Evolutionary conservation across 305 asterid genomes (phyloP), one percentile per base, ranked within the genome.

Genomic region (Plantago lanceolata): DNA sequence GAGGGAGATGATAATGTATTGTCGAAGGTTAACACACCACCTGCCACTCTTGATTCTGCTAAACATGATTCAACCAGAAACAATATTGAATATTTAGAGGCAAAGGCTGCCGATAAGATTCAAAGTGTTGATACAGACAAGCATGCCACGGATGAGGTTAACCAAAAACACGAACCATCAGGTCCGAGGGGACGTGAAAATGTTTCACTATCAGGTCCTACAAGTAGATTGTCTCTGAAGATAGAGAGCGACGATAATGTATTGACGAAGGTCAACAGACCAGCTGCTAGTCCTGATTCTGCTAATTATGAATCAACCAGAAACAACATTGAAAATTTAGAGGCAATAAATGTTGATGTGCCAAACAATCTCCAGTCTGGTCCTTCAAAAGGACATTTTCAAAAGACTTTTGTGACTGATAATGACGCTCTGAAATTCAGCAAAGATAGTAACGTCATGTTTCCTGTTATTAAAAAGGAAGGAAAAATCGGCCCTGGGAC

Each of bases 261-360:
- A 29, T 15, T n/a, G 37, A 26, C 16, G 59, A 54, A 33, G 31
- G 16, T 33, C 37, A 54, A 29, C 37, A 54, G 11, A 17, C 11
- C 40, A 24, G 19, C 8, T 1, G 59, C 17, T 33, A 14, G 19
- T 54, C 59, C 37, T 20, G 40, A 21, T 54, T 12, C 40, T 12
- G 24, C 59, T 5, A 26, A 29, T 8, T 2, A 54, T n/a, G 45
- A 40, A 40, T 40, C 45, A 40, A 12, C 45, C 45, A 40, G 45
- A 40, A 64, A 28, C 19, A 49, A 20, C 53, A 52, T 48, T n/a
- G 75, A 35, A n/a, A 63, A 29, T 64, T n/a, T 59, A 24, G 52
- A 59, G 45, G 57, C 40, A 2, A 56, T 4, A 52, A 11, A 53
- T 50, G 65, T 57, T 5, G 62, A 62, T 48, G 62, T 48, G 20